Conservation (phyloP, 1,284 basidiomycete species). For the Microbotryomycetes sp. region DNA sequence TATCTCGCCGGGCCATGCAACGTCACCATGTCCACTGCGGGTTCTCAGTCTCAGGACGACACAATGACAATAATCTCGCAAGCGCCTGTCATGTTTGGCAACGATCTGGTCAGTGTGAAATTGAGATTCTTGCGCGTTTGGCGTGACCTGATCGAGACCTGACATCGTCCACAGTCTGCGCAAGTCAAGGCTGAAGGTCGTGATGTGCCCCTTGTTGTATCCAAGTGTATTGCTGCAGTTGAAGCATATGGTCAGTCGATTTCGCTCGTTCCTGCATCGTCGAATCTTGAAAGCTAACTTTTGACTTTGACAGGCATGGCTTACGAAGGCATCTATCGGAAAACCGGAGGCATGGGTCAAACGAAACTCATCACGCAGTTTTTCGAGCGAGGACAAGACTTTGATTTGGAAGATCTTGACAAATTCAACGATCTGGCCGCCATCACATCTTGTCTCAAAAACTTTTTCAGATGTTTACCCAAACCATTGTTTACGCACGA, state of each 20-base stretch:
- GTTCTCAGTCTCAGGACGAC: conserved; percentile 22
- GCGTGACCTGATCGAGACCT: background rate
- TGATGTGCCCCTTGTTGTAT: conserved; percentile 79
- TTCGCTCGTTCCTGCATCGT: background rate
- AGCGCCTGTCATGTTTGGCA: conserved; percentile 33
- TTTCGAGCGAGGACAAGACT: conserved; percentile 91
- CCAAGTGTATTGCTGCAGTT: conserved; percentile 90
- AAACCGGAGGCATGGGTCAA: conserved; percentile 87
- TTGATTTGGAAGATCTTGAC: conserved; percentile 80
- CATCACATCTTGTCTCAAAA: conserved; percentile 85
- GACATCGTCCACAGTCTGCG: conserved; percentile 12
- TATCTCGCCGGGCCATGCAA: conserved; percentile 43
- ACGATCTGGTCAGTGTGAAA: conserved; percentile 35
- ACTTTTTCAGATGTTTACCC: conserved; percentile 87
- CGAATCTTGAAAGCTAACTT: background rate
- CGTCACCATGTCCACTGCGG: background rate
- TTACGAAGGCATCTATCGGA: conserved; percentile 94
- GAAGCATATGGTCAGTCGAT: conserved; percentile 64
- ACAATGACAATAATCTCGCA: conserved; percentile 11
- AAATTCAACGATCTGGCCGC: conserved; percentile 95
- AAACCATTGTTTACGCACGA: conserved; percentile 84
- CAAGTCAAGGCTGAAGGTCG: conserved; percentile 35
- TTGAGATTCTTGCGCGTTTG: background rate
- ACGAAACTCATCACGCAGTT: conserved; percentile 88
- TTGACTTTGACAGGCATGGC: conserved; percentile 57